Percentiles rank a stretch among this genome's conserved stretches.
phyloP scores from a whole-genome alignment of 305 asterid genomes.

The Plantago coronopus region DNA sequence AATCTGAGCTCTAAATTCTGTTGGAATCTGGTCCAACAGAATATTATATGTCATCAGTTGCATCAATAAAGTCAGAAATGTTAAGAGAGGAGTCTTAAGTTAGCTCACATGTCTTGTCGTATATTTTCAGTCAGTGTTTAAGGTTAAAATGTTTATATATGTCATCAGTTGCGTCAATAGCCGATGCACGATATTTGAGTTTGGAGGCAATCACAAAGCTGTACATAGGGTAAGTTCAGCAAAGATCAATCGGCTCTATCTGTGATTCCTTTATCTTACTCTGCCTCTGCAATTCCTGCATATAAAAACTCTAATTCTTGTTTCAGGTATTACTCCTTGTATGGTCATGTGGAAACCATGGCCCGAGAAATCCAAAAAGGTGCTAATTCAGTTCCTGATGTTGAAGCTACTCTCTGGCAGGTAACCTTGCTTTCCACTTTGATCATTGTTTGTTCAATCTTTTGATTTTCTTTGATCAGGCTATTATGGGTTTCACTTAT shows the following conservation, averaged over 20 bases:
- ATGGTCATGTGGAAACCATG: constrained; percentile 86
- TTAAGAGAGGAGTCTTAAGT: too few relatives aligned
- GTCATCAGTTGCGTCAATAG: too few relatives aligned
- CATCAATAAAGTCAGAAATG: too few relatives aligned
- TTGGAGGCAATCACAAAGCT: constrained; percentile 52
- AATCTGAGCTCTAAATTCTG: too few relatives aligned
- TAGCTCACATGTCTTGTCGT: too few relatives aligned
- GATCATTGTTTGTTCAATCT: too few relatives aligned
- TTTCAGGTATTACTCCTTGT: constrained; percentile 66
- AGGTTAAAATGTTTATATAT: too few relatives aligned
- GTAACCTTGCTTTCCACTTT: too few relatives aligned
- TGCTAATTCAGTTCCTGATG: constrained; percentile 66
- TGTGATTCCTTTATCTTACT: not conserved
- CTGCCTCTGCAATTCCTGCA: not conserved
- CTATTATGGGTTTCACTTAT: not conserved
- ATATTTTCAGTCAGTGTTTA: too few relatives aligned
- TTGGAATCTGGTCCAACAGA: too few relatives aligned
- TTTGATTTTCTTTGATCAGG: not conserved
- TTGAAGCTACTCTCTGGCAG: constrained; percentile 95
- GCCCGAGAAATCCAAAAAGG: constrained; percentile 80
- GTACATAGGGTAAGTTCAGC: constrained; percentile 62
- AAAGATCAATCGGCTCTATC: not conserved
- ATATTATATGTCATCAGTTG: too few relatives aligned
- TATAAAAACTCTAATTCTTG: not conserved
- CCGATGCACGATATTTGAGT: too few relatives aligned